Evolutionary conservation across 2,329 filamentous ascomycete species (phyloP), one percentile per base, ranked within the genome.

Genomic region (Xylaria arbuscula): DNA sequence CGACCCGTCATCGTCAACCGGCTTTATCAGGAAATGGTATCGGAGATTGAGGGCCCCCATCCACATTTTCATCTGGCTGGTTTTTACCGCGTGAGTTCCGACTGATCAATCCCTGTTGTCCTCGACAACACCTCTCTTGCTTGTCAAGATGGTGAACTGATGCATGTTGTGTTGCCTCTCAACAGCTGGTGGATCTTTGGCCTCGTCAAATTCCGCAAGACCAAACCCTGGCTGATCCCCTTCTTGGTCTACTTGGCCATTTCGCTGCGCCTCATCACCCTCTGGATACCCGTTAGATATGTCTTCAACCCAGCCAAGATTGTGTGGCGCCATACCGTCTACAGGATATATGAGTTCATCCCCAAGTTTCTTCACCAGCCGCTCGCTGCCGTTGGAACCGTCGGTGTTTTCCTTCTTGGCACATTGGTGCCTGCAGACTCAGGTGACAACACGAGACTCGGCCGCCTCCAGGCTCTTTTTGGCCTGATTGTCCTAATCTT

Each of bases 241-340:
- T 96, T 97, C 81, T 84, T 97, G 59, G 78, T 97, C 55, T 97
- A 91, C 84, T 87, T 97, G 54, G 86, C 84, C 72, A 89, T 97
- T 74, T 88, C 87, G 11, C 83, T 96, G 59, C 91, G 94, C 40
- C 79, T 97, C 57, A 72, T 97, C 77, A 92, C 91, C 78, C 88
- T 92, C 80, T 89, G 93, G 77, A 81, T 95, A 2, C 90, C 92
- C 0, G 88, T 90, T 73, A 86, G 86, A 48, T 83, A 91, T 72
- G 80, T 94, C 72, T 89, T 88, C 68, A 86, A 82, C 69, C 91
- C 92, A 1, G 87, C 93, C 80, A 86, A 87, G 73, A 88, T 84
- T 70, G 77, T 88, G 28, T 97, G 93, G 92, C 83, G 84, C 50
- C 85, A 89, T 75, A 90, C 90, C 0, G 89, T 86, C 11, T 84